phyloP scores from a whole-genome alignment of 2,329 filamentous ascomycete species.

The Phaeophleospora eucalypticola region DNA sequence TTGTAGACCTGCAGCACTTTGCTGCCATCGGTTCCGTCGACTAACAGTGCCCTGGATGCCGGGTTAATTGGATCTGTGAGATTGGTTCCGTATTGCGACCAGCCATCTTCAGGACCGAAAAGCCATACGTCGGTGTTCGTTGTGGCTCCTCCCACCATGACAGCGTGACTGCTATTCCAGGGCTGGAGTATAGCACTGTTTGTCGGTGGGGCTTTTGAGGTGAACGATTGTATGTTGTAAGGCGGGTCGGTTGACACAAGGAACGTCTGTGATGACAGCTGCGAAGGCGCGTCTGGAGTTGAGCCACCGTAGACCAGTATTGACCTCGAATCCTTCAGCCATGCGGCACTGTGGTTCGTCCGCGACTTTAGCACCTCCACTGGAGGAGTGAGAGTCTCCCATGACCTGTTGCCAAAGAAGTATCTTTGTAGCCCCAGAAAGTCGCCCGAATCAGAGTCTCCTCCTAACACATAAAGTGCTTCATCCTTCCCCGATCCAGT shows the following conservation, averaged over 20 bases:
- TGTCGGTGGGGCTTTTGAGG: slow-evolving; percentile 58
- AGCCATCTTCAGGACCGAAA: slow-evolving; percentile 62
- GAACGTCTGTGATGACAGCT: slow-evolving; percentile 69
- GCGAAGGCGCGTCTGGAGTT: slow-evolving; percentile 52
- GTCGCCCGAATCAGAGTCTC: slow-evolving; percentile 51
- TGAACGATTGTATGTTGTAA: slow-evolving; percentile 58
- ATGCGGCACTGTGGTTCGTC: slow-evolving; percentile 69
- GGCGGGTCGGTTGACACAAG: slow-evolving; percentile 64
- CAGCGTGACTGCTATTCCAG: slow-evolving; percentile 67
- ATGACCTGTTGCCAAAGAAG: slow-evolving; percentile 53
- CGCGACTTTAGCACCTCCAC: slow-evolving; percentile 62
- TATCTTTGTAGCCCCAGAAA: slow-evolving; percentile 75
- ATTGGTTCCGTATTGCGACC: slow-evolving; percentile 63
- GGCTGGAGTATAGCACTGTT: slow-evolving; percentile 67
- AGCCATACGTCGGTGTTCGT: slow-evolving; percentile 66
- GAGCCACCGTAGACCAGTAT: slow-evolving; percentile 80
- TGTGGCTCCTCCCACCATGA: slow-evolving; percentile 69
- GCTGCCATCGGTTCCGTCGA: slow-evolving; percentile 70
- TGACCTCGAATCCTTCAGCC: slow-evolving; percentile 63
- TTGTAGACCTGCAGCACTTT: slow-evolving; percentile 78
- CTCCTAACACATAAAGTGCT: slow-evolving; percentile 78
- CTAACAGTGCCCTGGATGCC: slow-evolving; percentile 50
- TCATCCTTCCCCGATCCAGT: slow-evolving; percentile 54
- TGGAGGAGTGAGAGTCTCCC: slow-evolving; percentile 53
- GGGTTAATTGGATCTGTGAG: slow-evolving; percentile 48